Base-by-base conservation (phyloP, 768 basidiomycete genomes). In the Nevesoporus exiguus region DNA sequence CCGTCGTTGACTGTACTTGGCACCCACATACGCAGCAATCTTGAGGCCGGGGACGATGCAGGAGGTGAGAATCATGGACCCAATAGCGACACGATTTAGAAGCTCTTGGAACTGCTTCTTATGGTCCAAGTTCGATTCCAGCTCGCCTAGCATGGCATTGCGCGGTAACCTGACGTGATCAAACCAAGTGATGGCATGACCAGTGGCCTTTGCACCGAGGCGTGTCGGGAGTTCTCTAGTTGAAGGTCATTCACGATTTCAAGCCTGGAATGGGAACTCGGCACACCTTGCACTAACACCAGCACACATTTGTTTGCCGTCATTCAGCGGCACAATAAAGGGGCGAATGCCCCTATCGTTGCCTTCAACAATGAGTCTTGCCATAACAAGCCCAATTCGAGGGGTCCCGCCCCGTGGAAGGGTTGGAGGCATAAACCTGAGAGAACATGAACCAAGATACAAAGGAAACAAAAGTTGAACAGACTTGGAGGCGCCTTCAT, bases 41-140 rank as follows among this genome's bases (percentile, higher is more conserved):
- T 47, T 47, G 45, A 47, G 45, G 19, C 45, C 45, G 15, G 45
- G 45, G 22, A 33, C 45, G 31, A 47, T 47, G 45, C 45, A 47
- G 5, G 45, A 47, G 15, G 45, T 47, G 7, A 47, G 45, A 47
- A 47, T 47, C 31, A 47, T 31, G 15, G 45, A 31, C 9, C 45
- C 45, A 7, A 47, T 33, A 14, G 45, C 45, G 13, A 47, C 45
- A 15, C 45, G 45, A 21, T 31, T 47, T 17, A 47, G 21, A 47
- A 47, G 30, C 31, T 47, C 31, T 31, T 47, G 45, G 17, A 47
- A 47, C 15, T 47, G 30, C 45, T 30, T 47, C 45, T 47, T 47
- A 5, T 47, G 45, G 30, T 47, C 45, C 31, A 33, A 24, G 30
- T 47, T 47, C 19, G 31, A 31, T 47, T 47, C 45, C 19, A 47